phyloP scores from a whole-genome alignment of 768 basidiomycete species.

The Rhodotorula graminis region DNA sequence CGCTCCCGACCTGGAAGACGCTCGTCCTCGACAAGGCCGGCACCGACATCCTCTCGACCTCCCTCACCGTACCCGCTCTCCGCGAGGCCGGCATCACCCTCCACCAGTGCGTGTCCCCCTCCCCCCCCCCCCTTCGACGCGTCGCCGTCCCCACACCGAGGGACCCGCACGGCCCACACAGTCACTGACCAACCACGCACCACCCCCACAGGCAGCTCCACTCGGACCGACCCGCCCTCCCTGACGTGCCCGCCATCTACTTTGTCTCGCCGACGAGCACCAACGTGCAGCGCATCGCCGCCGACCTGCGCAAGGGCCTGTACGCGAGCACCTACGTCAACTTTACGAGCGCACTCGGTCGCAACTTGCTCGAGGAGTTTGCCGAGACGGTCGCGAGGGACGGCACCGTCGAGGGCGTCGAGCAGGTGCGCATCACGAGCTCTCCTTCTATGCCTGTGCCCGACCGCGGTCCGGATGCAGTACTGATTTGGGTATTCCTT shows the following conservation, averaged over 20 bases:
- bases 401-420: slow-evolving; percentile 72
- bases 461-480: too few species aligned
- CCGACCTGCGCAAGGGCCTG: slow-evolving; percentile 76
- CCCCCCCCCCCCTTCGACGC: not conserved
- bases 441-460: too few species aligned
- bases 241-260: slow-evolving; percentile 95
- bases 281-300: slow-evolving; percentile 77
- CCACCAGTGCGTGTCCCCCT: slow-evolving; percentile 71
- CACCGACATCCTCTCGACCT: slow-evolving; percentile 92
- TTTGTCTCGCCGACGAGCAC: slow-evolving; percentile 83
- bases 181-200: not conserved
- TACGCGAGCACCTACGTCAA: slow-evolving; percentile 93
- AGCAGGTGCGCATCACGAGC: slow-evolving; percentile 67
- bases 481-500: too few species aligned
- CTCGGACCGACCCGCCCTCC: slow-evolving; percentile 74
- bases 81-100: slow-evolving; percentile 94
- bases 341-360: slow-evolving; percentile 85
- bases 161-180: not conserved
- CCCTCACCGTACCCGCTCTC: slow-evolving; percentile 90
- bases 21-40: slow-evolving; percentile 90
- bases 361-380: slow-evolving; percentile 85
- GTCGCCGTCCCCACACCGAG: not conserved
- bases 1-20: slow-evolving; percentile 86
- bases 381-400: slow-evolving; percentile 80
- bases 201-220: slow-evolving; percentile 73